Base-by-base conservation (phyloP, 768 basidiomycete species). In the Boletus vinaceobasis region DNA sequence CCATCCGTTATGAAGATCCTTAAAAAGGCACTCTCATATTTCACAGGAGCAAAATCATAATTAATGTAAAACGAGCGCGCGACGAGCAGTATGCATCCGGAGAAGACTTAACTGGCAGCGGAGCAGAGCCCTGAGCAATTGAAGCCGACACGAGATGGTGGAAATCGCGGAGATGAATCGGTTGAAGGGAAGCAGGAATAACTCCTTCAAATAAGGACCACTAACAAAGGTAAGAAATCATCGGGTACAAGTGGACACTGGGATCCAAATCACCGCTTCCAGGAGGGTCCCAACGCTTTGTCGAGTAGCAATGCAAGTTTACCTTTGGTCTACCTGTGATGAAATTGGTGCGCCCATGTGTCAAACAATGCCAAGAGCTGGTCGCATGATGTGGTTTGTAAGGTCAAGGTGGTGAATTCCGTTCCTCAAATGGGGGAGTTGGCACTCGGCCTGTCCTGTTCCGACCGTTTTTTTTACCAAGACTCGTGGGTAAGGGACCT, bases 401-500 rank as follows among this genome's bases (percentile, higher is more conserved):
- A 35, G 43, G 35, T 45, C 39, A 52, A n/a, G 36, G n/a, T 27
- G 45, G 43, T 29, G 48, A 39, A 54, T 54, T 29, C 50, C 45
- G 47, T 29, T 35, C 53, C 48, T 43, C 35, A 48, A 45, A 17
- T 33, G 43, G 43, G 39, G 14, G 31, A 57, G 19, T 39, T 40
- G n/a, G 35, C 17, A 15, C 17, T 38, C 27, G 26, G 27, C 26
- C 29, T 43, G 43, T 26, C 50, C 13, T 44, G 31, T 43, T 52
- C 35, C n/a, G 36, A 35, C 39, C 27, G 32, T 42, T 44, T 13
- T 44, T 13, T 14, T 37, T 42, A 48, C 52, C 45, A 15, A 4
- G 31, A 27, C 26, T 51, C 45, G 48, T 56, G 57, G 50, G 55
- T 31, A 36, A 23, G 51, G 65, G 65, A 68, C 65, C 65, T 44